Base-by-base conservation (phyloP, 1,139 yeast species). In the Saccharomyces hybrid region DNA sequence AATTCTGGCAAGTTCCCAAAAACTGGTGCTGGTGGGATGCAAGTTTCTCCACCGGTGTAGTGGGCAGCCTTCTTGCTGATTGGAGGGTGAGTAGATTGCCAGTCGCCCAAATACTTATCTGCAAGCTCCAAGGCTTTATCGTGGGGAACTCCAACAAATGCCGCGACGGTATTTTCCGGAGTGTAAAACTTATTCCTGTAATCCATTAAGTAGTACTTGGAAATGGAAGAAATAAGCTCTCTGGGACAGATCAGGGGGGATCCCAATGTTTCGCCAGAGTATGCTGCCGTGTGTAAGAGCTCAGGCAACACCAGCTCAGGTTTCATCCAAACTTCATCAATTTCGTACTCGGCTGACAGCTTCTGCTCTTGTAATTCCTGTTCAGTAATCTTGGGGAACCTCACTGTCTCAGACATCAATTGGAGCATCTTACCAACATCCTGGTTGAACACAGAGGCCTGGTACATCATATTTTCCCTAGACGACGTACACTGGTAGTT, bases 401-500 rank as follows among this genome's bases (percentile, higher is more conserved):
- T 74, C 8, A 91, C 84, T 0, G 97, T 88, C 62, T 90, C 95
- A 13, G 89, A 75, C 63, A 93, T 76, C 52, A 89, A 75, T 49
- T 80, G 80, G 61, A 88, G 82, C 96, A 95, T 90, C 60, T 77
- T 75, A 49, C 83, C 95, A n/a, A 86, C 84, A 67, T 91, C 97
- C 53, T 80, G 73, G 68, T 91, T 90, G 76, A 93, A 93, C 1
- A 90, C 96, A 1, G 96, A 85, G 1, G 97, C 96, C 70, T 93
- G 98, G 70, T 93, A 93, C 74, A 93, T 82, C 75, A 93, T 79
- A 4, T 95, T 81, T 69, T 93, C 99, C 66, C 99, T 78, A 30
- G 95, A 88, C 1, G 97, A 88, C 0, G 96, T 86, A 67, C 97
- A 88, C 83, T 89, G 91, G 71, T 87, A 90, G 70, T 91, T 93